These are phyloP conservation scores for Claviceps pazoutovae DNA, from an alignment of 2,329 filamentous ascomycete species.

Conservation along the genomic window DNA sequence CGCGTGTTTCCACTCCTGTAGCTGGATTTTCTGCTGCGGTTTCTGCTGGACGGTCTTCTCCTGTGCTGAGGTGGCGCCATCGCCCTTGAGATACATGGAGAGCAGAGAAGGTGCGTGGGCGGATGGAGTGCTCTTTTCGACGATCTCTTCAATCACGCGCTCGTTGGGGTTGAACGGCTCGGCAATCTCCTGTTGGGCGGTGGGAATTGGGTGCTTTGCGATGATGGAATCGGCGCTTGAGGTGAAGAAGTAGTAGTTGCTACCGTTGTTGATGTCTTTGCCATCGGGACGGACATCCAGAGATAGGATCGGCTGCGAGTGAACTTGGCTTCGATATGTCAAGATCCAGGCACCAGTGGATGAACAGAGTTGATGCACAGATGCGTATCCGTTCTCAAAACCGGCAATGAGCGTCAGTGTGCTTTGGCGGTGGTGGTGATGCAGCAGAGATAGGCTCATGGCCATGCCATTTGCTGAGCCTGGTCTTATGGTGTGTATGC, in stretches of 20 bases:
- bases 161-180: conserved; percentile 4
- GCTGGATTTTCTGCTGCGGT: conserved; percentile 5
- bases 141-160: neutral
- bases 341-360: conserved; percentile 28
- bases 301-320: conserved; percentile 72
- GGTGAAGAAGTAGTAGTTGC: conserved; percentile 52
- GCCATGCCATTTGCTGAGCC: conserved; percentile 59
- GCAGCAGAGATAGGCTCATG: conserved; percentile 60
- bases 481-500: conserved; percentile 45
- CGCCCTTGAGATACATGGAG: conserved; percentile 11
- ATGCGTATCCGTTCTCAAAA: conserved; percentile 73
- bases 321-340: conserved; percentile 52
- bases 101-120: conserved; percentile 10
- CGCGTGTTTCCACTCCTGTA: conserved; percentile 29
- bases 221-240: conserved; percentile 72
- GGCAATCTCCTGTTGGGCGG: conserved; percentile 12
- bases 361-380: conserved; percentile 42
- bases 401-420: conserved; percentile 54
- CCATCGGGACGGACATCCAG: conserved; percentile 35
- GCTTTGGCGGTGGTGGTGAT: conserved; percentile 27
- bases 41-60: neutral
- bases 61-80: neutral
- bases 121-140: conserved; percentile 7
- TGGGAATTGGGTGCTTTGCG: conserved; percentile 57
- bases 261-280: conserved; percentile 9